phyloP scores from a whole-genome alignment of 441 rosid genomes.

The Adansonia gregorii region DNA sequence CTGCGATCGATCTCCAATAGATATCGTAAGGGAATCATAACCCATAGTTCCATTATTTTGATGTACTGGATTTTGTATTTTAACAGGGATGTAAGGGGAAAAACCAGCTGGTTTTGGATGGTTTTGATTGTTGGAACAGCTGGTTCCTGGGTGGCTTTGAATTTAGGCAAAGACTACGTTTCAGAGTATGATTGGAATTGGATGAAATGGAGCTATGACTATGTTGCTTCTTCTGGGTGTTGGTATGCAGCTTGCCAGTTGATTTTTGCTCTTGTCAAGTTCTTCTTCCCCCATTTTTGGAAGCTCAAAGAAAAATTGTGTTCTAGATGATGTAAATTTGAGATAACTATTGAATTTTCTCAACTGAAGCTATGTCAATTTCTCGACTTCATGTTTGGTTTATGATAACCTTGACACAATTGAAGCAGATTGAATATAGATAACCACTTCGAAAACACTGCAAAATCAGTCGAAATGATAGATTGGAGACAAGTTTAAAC shows the following conservation, averaged over 20 bases:
- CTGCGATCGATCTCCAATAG: conserved; percentile 25
- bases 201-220: neutral
- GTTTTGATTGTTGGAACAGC: conserved; percentile 16
- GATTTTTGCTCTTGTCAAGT: neutral
- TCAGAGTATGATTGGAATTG: conserved; percentile 12
- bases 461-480: no score
- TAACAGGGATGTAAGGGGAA: conserved; percentile 15
- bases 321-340: neutral
- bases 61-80: conserved; percentile 13
- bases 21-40: conserved; percentile 18
- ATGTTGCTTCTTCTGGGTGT: conserved; percentile 4
- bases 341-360: neutral
- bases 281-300: neutral
- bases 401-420: neutral
- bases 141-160: conserved; percentile 14
- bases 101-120: conserved; percentile 10
- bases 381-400: neutral
- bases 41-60: conserved; percentile 21
- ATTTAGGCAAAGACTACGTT: conserved; percentile 13
- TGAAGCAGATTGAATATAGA: neutral
- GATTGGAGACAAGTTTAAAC: no score
- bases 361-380: neutral
- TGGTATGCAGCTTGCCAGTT: conserved; percentile 8
- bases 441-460: neutral
- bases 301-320: neutral